Conservation (phyloP, 345 rosid species). For the Rhodamnia rubescens region DNA sequence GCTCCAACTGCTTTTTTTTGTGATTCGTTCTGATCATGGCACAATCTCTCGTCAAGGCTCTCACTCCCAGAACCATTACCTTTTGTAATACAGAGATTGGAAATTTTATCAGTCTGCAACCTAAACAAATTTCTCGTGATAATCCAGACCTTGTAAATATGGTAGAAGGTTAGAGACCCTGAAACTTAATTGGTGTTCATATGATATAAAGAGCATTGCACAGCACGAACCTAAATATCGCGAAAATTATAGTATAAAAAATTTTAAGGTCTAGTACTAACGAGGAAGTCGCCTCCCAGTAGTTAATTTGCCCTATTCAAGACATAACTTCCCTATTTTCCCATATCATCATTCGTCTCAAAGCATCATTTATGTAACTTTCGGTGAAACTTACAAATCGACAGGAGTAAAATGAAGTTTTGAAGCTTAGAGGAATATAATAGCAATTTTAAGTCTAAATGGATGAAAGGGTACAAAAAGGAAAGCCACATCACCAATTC, state of each 20-base stretch:
- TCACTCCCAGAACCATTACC: neutral
- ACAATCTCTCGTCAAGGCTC: neutral
- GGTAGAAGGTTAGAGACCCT: neutral
- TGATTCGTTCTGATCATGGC: conserved; percentile 14
- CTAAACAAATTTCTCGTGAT: neutral
- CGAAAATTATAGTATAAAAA: neutral
- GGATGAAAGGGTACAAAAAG: too few species aligned
- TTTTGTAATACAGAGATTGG: neutral
- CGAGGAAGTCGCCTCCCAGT: too few species aligned
- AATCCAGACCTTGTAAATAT: neutral
- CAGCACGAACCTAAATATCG: neutral
- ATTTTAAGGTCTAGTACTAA: too few species aligned
- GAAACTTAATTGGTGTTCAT: neutral
- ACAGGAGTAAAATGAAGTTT: too few species aligned
- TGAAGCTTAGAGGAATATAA: neutral
- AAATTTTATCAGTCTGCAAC: conserved; percentile 16
- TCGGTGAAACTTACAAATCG: neutral
- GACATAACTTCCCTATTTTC: too few species aligned
- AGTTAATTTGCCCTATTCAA: too few species aligned
- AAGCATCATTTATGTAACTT: too few species aligned
- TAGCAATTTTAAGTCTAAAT: neutral
- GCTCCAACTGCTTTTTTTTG: conserved; percentile 14
- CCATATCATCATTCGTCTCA: too few species aligned
- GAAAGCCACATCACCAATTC: conserved; percentile 12
- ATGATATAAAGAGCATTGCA: neutral